Base-by-base conservation (phyloP, 129 eudicot genomes). In the Cynara cardunculus region DNA sequence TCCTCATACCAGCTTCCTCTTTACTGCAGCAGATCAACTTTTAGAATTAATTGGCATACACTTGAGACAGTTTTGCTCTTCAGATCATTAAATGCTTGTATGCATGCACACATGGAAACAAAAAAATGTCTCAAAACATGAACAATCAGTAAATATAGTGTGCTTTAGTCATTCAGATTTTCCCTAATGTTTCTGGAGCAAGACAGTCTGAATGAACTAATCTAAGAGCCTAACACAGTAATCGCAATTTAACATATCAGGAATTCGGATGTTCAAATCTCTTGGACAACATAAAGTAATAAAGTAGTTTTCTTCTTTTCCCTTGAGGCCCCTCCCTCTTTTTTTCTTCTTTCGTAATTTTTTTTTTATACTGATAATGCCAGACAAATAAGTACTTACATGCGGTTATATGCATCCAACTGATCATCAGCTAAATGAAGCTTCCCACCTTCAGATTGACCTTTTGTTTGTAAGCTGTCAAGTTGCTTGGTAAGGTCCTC, bases 1-100 rank as follows among this genome's bases (percentile, higher is more conserved):
- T 96, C 85, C 84, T 90, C 97, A 84, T 92, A 25, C 98, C 99
- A 71, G 98, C 99, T 80, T 92, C 93, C 88, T 96, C 99, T 85
- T 96, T 96, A 82, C 99, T 95, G 91, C 84, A 91, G 13, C 24
- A 86, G 56, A 76, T 78, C 19, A 76, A 67, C 59, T 11, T 16
- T 27, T 16, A 44, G 35, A 70, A 34, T 34, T 69, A 82, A 59
- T 18, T 56, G 24, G 37, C 53, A 64, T 37, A 61, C 14, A n/a
- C 68, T 61, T 19, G 68, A 61, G 25, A 61, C 27, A 21, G 37
- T 72, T 72, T 21, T 32, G 59, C 53, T 72, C 53, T 72, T 72
- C 4, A 72, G 34, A 72, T 72, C 53, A 53, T 27, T 28, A 56
- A 56, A 61, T n/a, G 62, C 5, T 2, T 61, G 68, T 61, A 13